These are phyloP conservation scores for Gamsiella multidivaricata DNA, from an alignment of 192 early-diverging fungal genomes.

Conservation along the genomic window DNA sequence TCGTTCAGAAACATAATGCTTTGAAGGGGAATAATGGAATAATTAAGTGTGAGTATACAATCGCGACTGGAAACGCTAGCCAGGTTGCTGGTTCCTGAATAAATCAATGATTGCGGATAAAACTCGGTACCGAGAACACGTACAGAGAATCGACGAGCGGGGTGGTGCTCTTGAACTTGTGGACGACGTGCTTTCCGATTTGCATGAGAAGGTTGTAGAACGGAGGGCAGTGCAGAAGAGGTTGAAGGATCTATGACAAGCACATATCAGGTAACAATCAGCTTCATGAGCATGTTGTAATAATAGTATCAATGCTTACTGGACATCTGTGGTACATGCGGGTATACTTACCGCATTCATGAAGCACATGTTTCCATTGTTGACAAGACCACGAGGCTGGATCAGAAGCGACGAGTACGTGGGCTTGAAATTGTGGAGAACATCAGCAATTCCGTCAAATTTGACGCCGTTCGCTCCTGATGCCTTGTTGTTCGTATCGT, in stretches of 20 bases:
- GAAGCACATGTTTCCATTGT: conserved; percentile 98
- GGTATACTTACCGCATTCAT: conserved; percentile 89
- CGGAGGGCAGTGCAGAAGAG: conserved; percentile 90
- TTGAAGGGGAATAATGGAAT: no score
- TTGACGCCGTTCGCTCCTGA: conserved; percentile 26
- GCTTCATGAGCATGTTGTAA: background rate
- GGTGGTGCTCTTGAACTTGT: conserved; percentile 80
- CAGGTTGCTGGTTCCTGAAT: no score
- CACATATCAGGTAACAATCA: background rate
- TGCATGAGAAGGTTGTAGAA: conserved; percentile 88
- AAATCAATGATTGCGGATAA: no score
- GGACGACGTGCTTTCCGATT: conserved; percentile 71
- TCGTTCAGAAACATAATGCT: conserved; percentile 73
- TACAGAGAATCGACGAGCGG: conserved; percentile 91
- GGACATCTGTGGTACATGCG: no score
- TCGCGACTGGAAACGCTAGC: no score
- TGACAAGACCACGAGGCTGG: conserved; percentile 92
- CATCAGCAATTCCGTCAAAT: conserved; percentile 50
- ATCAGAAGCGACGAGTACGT: conserved; percentile 57
- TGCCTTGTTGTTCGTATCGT: background rate
- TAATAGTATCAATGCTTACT: no score
- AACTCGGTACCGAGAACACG: conserved; percentile 12
- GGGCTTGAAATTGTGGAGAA: conserved; percentile 59
- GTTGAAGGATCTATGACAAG: conserved; percentile 77
- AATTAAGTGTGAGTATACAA: no score